These are phyloP conservation scores for Colletotrichum chlorophyti DNA, from an alignment of 2,329 filamentous ascomycete species.

Conservation along the genomic window DNA sequence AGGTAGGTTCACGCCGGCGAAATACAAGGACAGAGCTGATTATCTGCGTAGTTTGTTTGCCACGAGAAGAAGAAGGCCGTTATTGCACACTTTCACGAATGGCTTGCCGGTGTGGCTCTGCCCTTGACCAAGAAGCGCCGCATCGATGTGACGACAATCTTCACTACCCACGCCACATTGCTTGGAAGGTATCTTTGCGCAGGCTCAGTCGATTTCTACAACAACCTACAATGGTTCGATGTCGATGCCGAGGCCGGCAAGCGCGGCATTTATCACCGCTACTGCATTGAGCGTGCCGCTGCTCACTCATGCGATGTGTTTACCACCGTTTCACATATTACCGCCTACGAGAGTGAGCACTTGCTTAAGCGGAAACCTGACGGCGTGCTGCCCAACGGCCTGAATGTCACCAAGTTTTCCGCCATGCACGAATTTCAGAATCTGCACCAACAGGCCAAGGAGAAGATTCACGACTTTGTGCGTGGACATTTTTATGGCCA, in stretches of 20 bases:
- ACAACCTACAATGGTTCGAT: conserved; percentile 96
- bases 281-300: conserved; percentile 95
- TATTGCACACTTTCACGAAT: conserved; percentile 98
- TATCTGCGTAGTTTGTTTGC: conserved; percentile 76
- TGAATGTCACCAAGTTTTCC: conserved; percentile 98
- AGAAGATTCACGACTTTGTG: conserved; percentile 98
- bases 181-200: conserved; percentile 96
- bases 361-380: conserved; percentile 97
- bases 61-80: conserved; percentile 92
- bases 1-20: conserved; percentile 64
- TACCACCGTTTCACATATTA: conserved; percentile 98
- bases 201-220: conserved; percentile 98
- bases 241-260: conserved; percentile 96
- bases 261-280: conserved; percentile 97
- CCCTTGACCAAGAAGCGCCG: conserved; percentile 91
- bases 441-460: conserved; percentile 92
- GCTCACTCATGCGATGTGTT: conserved; percentile 95
- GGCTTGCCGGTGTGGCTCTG: conserved; percentile 92
- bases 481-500: conserved; percentile 98
- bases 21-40: conserved; percentile 18
- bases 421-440: conserved; percentile 99
- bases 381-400: conserved; percentile 91
- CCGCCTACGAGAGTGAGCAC: conserved; percentile 97
- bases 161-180: conserved; percentile 96
- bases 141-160: conserved; percentile 97